Evolutionary conservation across 2,329 filamentous ascomycete species (phyloP), one percentile per base, ranked within the genome.

Genomic region (Stenocarpella maydis): DNA sequence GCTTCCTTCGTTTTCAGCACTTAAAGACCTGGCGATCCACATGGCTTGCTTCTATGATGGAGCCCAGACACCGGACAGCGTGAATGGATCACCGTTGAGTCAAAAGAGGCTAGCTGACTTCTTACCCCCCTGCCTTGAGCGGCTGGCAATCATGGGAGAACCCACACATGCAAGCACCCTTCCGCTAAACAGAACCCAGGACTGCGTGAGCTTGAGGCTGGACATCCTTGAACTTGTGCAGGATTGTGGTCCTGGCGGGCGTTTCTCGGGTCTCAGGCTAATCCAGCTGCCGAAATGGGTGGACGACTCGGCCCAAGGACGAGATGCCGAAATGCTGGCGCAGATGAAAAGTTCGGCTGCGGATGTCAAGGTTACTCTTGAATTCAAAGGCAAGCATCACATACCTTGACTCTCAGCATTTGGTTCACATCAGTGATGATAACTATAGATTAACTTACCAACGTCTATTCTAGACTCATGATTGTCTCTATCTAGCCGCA

Each of bases 21-120:
- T 49, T 3, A 63, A 47, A 12, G 58, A 63, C 43, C 15, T 63
- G 43, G 37, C 58, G 14, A 49, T 63, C 14, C 58, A 63, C 43
- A 19, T 63, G 43, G 43, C 43, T 24, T 63, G 43, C 28, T 63
- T 63, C n/a, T 37, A 49, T 14, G 43, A 28, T 0, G 58, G 28
- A 9, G 12, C 4, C 6, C 43, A 19, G 1, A 3, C 43, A 24
- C 15, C n/a, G 2, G n/a, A 8, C 28, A 49, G 7, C 7, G n/a
- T 8, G 43, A 4, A 49, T n/a, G 7, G 1, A 10, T 26, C 14
- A 1, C 14, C 2, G 8, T 1, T 8, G 4, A n/a, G 14, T 19
- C 4, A 37, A 19, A 12, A 7, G 14, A 28, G n/a, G 10, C 41
- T 63, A 21, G 19, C 17, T 26, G n/a, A 63, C 6, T 49, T 37